Conservation (phyloP, 2,329 filamentous ascomycete genomes). For the Claviceps africana region DNA sequence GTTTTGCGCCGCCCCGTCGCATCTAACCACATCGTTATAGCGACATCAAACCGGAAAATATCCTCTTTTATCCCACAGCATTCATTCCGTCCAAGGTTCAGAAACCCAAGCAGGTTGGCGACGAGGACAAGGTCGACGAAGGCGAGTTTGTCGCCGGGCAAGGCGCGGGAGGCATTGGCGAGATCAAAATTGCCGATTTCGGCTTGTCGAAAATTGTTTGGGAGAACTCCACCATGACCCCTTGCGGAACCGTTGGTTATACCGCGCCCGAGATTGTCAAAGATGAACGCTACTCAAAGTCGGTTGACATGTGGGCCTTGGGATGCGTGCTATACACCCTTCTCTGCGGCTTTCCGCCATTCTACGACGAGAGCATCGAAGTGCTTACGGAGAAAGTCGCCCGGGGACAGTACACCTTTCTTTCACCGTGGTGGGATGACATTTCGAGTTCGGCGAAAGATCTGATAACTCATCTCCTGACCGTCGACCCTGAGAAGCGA, state of each 20-base stretch:
- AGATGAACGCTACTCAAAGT: constrained; percentile 96
- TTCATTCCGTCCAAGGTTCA: constrained; percentile 68
- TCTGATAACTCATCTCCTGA: constrained; percentile 81
- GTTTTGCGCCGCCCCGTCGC: too few relatives aligned
- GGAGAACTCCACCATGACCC: constrained; percentile 97
- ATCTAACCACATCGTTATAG: constrained; percentile 28
- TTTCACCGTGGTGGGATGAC: constrained; percentile 98
- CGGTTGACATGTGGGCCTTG: constrained; percentile 97
- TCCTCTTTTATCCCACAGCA: constrained; percentile 79
- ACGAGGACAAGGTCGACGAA: constrained; percentile 95
- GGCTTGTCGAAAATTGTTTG: constrained; percentile 95
- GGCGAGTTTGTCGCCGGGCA: constrained; percentile 76
- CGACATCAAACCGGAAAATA: constrained; percentile 97
- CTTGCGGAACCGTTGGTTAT: constrained; percentile 96
- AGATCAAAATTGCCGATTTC: constrained; percentile 96
- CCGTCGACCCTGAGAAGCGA: constrained; percentile 87
- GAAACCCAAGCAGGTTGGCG: constrained; percentile 69
- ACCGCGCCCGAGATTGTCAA: constrained; percentile 98
- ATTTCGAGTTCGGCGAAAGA: constrained; percentile 93
- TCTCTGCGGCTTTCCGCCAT: constrained; percentile 92
- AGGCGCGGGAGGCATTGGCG: constrained; percentile 80
- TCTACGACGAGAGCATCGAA: constrained; percentile 97
- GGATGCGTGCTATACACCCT: constrained; percentile 95
- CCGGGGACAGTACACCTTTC: constrained; percentile 88
- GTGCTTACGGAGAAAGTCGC: constrained; percentile 96